Conservation (phyloP, 2,329 filamentous ascomycete species). For the Ploettnerulaceae sp. region DNA sequence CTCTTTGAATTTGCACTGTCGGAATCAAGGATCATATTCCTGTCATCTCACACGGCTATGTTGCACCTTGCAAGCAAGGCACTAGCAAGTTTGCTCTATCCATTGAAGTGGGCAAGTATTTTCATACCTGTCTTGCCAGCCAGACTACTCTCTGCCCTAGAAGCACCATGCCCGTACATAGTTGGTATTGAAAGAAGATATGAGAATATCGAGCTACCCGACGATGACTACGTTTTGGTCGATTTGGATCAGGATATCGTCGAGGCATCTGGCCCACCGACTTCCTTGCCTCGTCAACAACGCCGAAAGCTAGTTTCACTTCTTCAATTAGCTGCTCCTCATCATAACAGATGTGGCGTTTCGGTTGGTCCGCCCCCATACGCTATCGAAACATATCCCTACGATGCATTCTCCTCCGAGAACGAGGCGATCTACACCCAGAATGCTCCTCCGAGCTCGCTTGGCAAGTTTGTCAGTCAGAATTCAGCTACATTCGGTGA, state of each 20-base stretch:
- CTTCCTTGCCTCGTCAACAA: conserved; percentile 78
- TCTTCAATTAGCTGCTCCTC: conserved; percentile 83
- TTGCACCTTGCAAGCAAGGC: conserved; percentile 87
- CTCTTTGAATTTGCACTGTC: conserved; percentile 90
- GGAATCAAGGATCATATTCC: conserved; percentile 91
- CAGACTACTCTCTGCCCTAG: conserved; percentile 80
- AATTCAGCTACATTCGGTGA: conserved; percentile 86
- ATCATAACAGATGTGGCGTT: conserved; percentile 82
- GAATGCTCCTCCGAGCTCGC: conserved; percentile 61
- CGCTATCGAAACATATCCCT: conserved; percentile 86
- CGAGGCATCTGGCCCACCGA: conserved; percentile 75
- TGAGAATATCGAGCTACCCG: conserved; percentile 77
- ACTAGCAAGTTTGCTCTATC: conserved; percentile 80
- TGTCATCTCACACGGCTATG: conserved; percentile 96
- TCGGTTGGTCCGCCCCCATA: conserved; percentile 86
- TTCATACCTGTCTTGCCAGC: conserved; percentile 90
- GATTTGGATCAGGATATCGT: conserved; percentile 90
- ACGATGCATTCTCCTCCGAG: conserved; percentile 85
- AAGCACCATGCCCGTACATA: conserved; percentile 95
- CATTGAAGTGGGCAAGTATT: conserved; percentile 87
- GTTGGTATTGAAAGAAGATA: conserved; percentile 93
- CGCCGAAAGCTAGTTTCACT: conserved; percentile 84
- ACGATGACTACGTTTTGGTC: conserved; percentile 92
- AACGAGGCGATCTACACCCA: conserved; percentile 75
- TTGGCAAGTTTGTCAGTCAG: conserved; percentile 82